Evolutionary conservation across 345 rosid genomes (phyloP).

Genomic region (Ceriops tagal): DNA sequence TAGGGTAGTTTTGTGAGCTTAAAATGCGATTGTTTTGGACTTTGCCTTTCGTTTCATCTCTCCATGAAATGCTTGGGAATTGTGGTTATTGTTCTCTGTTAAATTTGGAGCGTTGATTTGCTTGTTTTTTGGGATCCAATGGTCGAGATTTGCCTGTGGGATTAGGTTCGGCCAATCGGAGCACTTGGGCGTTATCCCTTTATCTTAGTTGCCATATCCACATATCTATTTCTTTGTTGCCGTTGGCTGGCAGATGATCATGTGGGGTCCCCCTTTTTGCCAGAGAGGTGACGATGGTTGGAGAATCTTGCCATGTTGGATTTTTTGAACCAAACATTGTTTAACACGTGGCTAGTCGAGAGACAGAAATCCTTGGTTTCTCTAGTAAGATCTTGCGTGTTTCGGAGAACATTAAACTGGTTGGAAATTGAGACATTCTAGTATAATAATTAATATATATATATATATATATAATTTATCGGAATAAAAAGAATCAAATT

Average conservation of each 20-base stretch:
- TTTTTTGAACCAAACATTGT: background rate
- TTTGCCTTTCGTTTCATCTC: constrained; percentile 23
- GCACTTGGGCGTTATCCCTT: constrained; percentile 35
- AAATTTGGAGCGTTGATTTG: constrained; percentile 16
- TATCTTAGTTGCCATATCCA: constrained; percentile 51
- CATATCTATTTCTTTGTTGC: constrained; percentile 38
- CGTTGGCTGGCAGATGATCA: constrained; percentile 52
- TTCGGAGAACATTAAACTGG: no score
- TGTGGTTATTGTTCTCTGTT: constrained; percentile 36
- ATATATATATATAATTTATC: no score
- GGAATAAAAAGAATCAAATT: no score
- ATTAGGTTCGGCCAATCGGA: constrained; percentile 33
- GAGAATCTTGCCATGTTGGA: background rate
- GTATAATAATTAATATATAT: no score
- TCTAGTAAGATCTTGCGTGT: background rate
- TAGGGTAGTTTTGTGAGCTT: background rate
- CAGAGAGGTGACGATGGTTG: background rate
- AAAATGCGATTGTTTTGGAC: background rate
- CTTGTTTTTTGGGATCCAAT: constrained; percentile 23
- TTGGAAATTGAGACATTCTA: no score
- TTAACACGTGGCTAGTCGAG: background rate
- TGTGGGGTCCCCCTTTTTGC: constrained; percentile 29
- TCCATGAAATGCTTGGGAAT: constrained; percentile 1
- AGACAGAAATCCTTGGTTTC: no score
- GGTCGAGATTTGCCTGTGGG: constrained; percentile 25